Base-by-base conservation (phyloP, 148 eudicot genomes). In the Persicaria maculosa region DNA sequence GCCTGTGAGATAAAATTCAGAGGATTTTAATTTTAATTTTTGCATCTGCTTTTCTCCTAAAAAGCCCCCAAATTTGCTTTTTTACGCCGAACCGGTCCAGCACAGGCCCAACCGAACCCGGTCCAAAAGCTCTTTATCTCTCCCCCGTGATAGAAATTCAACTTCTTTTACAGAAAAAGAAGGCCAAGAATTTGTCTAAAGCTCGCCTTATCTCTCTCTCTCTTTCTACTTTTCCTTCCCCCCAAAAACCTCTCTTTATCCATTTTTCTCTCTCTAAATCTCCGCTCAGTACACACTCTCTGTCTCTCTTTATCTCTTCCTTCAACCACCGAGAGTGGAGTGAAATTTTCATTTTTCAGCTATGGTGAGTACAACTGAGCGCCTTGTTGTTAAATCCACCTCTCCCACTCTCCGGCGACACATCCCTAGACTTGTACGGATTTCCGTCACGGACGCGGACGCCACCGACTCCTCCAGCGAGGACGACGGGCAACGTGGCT, bases 381-480 rank as follows among this genome's bases (percentile, higher is more conserved):
- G 17, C 4, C 2, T 9, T 22, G 40, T 65, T 44, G 6, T 36
- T 2, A 65, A 65, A 40, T 55, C 1, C 40, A 10, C 9, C 20
- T 1, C 2, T 4, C 14, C 1, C 0, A 6, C 45, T 44, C 11
- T 9, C 6, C 2, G 19, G 9, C 57, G 8, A 20, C 22, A 10
- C 22, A 10, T 16, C 72, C 55, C 88, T 4, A 83, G 76, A 72
- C 68, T 83, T 1, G 84, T 88, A 3, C 75, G 91, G 48, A 82
- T 88, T 22, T 65, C 84, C 5, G 83, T 79, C 19, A 84, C 91
- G 0, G 91, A 88, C 77, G 76, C 79, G 4, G 81, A 88, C 67
- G 91, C 91, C 0, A 88, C 89, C 5, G 91, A 88, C 74, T 82
- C 86, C 20, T 88, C 92, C 64, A 76, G 86, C 36, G 89, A 86